Percentiles rank a stretch among this genome's conserved stretches.
These are phyloP conservation scores for Hemileccinum rubropunctum DNA, from an alignment of 768 basidiomycete genomes.

Conservation along the genomic window DNA sequence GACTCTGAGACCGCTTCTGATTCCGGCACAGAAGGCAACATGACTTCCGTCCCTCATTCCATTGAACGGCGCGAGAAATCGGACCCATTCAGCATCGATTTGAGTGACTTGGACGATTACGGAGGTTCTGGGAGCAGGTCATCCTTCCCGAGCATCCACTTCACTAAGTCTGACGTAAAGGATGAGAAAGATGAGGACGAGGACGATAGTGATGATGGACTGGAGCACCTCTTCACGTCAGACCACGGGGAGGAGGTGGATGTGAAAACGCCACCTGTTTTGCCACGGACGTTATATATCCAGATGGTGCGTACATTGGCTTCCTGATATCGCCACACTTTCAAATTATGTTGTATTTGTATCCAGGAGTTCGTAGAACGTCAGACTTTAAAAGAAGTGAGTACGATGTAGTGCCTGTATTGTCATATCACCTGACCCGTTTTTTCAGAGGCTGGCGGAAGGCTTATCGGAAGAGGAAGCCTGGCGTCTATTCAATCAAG, in stretches of 20 bases:
- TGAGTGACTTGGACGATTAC: conserved; percentile 61
- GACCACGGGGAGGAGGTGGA: conserved; percentile 35
- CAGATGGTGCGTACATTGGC: conserved; percentile 69
- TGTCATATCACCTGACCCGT: neutral
- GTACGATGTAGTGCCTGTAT: neutral
- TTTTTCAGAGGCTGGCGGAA: conserved; percentile 66
- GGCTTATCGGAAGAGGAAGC: conserved; percentile 81
- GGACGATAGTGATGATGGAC: conserved; percentile 41
- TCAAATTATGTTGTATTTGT: neutral
- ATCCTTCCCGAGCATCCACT: conserved; percentile 84
- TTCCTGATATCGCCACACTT: neutral
- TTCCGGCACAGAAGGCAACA: conserved; percentile 42
- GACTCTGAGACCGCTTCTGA: conserved; percentile 40
- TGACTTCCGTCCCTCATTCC: conserved; percentile 56
- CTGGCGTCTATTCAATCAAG: conserved; percentile 88
- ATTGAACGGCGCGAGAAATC: conserved; percentile 41
- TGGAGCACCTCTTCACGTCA: conserved; percentile 34
- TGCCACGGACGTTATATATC: conserved; percentile 75
- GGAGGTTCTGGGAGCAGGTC: conserved; percentile 50
- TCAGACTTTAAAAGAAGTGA: conserved; percentile 84
- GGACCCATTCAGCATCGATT: conserved; percentile 62
- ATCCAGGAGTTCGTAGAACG: conserved; percentile 83
- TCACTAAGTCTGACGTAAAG: conserved; percentile 48
- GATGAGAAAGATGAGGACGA: conserved; percentile 42
- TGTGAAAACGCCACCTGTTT: conserved; percentile 27